These are phyloP conservation scores for Keqinozyma sinolaborantium DNA, from an alignment of 1,139 yeast genomes.

Conservation along the genomic window DNA sequence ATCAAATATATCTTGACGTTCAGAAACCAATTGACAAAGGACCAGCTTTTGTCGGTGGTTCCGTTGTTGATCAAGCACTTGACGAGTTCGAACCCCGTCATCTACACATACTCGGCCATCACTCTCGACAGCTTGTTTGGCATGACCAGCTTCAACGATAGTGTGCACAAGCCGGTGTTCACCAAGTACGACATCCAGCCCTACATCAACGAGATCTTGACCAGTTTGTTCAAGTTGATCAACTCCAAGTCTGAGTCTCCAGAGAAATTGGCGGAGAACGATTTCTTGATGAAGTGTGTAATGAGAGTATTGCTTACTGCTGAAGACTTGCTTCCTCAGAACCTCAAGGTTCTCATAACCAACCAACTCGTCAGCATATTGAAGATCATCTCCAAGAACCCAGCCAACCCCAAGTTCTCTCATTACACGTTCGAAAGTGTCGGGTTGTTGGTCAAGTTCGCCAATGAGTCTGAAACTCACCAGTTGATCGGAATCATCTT, in stretches of 20 bases:
- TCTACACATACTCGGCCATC: constrained; percentile 89
- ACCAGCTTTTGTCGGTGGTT: constrained; percentile 72
- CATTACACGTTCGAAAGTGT: constrained; percentile 90
- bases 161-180: constrained; percentile 53
- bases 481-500: constrained; percentile 54
- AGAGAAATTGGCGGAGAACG: constrained; percentile 92
- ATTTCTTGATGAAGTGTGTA: constrained; percentile 81
- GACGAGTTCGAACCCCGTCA: constrained; percentile 65
- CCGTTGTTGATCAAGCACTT: constrained; percentile 77
- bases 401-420: constrained; percentile 90
- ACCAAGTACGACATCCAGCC: constrained; percentile 64
- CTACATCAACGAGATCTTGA: constrained; percentile 48
- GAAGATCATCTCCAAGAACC: constrained; percentile 74
- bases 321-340: constrained; percentile 53
- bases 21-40: constrained; percentile 88
- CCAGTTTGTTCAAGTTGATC: constrained; percentile 65
- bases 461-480: constrained; percentile 23
- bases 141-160: constrained; percentile 55
- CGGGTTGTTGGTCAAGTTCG: constrained; percentile 66
- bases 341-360: constrained; percentile 45
- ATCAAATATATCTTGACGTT: constrained; percentile 86
- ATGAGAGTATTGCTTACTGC: constrained; percentile 80
- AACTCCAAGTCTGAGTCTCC: constrained; percentile 50
- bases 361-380: constrained; percentile 69
- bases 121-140: constrained; percentile 87